Conservation (phyloP, 179 eudicot species). For the Carnegiea gigantea region DNA sequence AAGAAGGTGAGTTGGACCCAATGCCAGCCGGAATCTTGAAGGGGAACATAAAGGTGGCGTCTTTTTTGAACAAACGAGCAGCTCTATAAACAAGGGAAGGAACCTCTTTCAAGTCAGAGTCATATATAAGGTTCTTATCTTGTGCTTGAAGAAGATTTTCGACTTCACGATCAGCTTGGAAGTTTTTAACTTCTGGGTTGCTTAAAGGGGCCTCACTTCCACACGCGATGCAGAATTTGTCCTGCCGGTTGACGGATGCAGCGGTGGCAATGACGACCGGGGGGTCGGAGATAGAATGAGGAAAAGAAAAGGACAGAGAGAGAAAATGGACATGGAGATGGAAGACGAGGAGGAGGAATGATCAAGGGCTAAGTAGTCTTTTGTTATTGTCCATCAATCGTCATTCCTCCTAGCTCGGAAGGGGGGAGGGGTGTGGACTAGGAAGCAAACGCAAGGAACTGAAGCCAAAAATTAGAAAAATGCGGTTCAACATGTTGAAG, state of each 20-base stretch:
- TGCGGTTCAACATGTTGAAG: too few species aligned
- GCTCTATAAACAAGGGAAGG: constrained; percentile 56
- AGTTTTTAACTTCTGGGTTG: constrained; percentile 28
- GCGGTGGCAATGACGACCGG: background rate
- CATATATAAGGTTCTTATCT: constrained; percentile 41
- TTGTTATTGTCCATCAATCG: constrained; percentile 29
- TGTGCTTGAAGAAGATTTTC: constrained; percentile 34
- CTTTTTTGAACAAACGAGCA: constrained; percentile 51
- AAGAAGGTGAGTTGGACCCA: constrained; percentile 78
- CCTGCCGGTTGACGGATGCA: constrained; percentile 32
- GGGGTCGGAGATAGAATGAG: constrained; percentile 4
- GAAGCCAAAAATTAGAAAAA: background rate
- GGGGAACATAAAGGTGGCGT: constrained; percentile 56
- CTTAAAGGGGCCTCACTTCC: constrained; percentile 35
- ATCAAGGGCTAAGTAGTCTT: background rate
- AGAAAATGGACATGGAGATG: constrained; percentile 3
- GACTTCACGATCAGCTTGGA: constrained; percentile 37
- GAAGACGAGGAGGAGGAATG: constrained; percentile 27
- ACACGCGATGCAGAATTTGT: constrained; percentile 36
- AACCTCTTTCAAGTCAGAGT: constrained; percentile 30
- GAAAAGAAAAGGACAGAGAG: constrained; percentile 11
- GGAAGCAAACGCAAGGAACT: background rate
- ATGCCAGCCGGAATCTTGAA: constrained; percentile 68
- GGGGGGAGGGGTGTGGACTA: constrained; percentile 9
- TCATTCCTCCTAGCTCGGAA: constrained; percentile 39